phyloP scores from a whole-genome alignment of 176 grass and related monocot species.

The Carex myosuroides region DNA sequence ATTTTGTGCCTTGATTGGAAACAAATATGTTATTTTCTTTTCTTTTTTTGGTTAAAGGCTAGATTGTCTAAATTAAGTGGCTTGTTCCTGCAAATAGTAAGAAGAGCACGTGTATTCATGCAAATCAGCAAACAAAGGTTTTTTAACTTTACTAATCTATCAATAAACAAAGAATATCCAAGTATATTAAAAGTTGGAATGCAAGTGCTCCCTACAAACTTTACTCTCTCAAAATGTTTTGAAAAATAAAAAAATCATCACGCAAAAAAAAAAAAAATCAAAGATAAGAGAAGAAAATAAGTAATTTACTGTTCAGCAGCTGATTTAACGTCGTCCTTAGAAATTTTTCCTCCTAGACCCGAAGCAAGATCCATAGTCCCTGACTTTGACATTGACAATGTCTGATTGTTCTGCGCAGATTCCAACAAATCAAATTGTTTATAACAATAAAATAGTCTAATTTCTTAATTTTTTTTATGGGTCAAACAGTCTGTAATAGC shows the following conservation, averaged over 20 bases:
- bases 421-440: slow-evolving; percentile 8
- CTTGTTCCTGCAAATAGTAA: not conserved
- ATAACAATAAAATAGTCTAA: not conserved
- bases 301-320: slow-evolving; percentile 29
- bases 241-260: not conserved
- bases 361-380: slow-evolving; percentile 40
- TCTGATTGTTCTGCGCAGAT: slow-evolving; percentile 1
- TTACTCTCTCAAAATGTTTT: not conserved
- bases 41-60: not conserved
- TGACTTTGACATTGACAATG: slow-evolving; percentile 45
- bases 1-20: not conserved
- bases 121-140: not conserved
- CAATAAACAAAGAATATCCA: not conserved
- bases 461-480: not conserved
- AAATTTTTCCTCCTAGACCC: slow-evolving; percentile 39
- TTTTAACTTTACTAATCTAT: not conserved
- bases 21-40: no score
- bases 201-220: slow-evolving; percentile 1
- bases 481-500: not conserved
- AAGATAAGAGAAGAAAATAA: not conserved
- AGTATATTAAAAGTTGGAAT: not conserved
- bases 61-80: not conserved
- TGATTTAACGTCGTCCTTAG: slow-evolving; percentile 42
- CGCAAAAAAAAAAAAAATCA: not conserved
- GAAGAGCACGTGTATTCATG: not conserved